phyloP scores from a whole-genome alignment of 306 rosid species.

The Rubus idaeus region DNA sequence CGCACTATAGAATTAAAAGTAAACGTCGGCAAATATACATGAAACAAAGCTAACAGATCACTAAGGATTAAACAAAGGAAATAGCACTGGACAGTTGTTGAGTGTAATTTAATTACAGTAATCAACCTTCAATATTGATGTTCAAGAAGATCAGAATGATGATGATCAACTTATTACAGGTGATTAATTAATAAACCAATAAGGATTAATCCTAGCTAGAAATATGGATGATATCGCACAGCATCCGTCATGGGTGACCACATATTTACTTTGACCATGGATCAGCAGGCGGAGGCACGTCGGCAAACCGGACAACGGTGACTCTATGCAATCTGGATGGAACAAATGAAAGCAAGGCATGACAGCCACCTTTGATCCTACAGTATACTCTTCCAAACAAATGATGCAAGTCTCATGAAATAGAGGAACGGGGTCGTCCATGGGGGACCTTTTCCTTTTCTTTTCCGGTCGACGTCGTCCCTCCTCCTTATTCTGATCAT shows the following conservation, averaged over 20 bases:
- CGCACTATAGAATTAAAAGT: neutral
- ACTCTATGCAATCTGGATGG: constrained; percentile 4
- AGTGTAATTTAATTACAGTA: neutral
- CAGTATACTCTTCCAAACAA: neutral
- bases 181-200: neutral
- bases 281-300: neutral
- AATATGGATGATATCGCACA: neutral
- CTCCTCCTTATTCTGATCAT: neutral
- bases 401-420: neutral
- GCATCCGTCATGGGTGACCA: neutral
- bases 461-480: neutral
- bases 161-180: neutral
- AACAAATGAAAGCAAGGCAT: constrained; percentile 10
- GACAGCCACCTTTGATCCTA: neutral
- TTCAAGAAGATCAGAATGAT: neutral
- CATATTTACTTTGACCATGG: neutral
- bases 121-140: no score
- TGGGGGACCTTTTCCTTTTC: neutral
- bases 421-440: neutral
- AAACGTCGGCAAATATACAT: neutral
- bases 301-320: constrained; percentile 12
- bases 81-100: neutral
- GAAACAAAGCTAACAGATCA: neutral
- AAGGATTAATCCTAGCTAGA: neutral
- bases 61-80: neutral